phyloP scores from a whole-genome alignment of 306 rosid species.

The Ochetophila trinervis region DNA sequence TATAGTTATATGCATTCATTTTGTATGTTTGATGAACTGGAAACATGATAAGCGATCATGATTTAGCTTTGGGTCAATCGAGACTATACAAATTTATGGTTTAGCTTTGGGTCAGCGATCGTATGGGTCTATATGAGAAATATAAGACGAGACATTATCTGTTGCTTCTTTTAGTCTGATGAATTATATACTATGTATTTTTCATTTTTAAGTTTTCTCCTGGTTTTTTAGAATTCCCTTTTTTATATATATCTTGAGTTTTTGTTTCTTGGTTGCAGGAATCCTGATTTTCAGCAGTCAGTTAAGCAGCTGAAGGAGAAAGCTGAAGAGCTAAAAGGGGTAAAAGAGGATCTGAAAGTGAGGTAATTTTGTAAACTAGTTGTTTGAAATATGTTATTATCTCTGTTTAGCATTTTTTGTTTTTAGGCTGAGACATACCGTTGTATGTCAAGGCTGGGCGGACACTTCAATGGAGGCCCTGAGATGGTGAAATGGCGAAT shows the following conservation, averaged over 20 bases:
- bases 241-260: not conserved
- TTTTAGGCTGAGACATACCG: conserved; percentile 84
- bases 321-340: conserved; percentile 75
- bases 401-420: conserved; percentile 22
- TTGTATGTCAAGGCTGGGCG: conserved; percentile 95
- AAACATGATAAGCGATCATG: too few species aligned
- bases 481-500: conserved; percentile 83
- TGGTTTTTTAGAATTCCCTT: not conserved
- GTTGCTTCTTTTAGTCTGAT: too few species aligned
- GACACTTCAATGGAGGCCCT: conserved; percentile 69
- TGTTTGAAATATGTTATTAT: conserved; percentile 9
- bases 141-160: too few species aligned
- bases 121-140: too few species aligned
- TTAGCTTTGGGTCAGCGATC: too few species aligned
- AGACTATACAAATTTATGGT: too few species aligned
- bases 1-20: too few species aligned
- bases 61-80: too few species aligned
- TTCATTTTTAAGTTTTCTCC: conserved; percentile 3
- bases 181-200: not conserved
- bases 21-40: too few species aligned
- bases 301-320: conserved; percentile 75
- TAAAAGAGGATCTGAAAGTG: conserved; percentile 66
- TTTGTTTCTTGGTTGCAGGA: conserved; percentile 40
- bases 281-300: conserved; percentile 67
- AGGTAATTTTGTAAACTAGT: conserved; percentile 46